Evolutionary conservation across 768 basidiomycete species (phyloP).

Genomic region (Mycena galericulata): DNA sequence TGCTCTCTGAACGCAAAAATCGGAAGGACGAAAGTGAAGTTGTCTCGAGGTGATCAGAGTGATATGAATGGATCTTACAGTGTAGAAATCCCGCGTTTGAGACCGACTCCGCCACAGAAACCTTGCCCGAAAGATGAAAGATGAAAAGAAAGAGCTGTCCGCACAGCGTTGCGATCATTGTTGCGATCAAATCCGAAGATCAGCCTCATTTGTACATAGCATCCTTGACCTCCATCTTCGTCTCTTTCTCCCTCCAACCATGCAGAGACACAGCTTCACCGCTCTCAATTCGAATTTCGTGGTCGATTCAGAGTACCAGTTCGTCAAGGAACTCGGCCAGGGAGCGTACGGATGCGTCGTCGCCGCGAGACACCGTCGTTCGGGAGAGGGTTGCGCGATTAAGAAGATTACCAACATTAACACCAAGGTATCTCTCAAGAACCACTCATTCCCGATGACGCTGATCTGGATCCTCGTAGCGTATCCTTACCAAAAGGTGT

Average conservation of each 20-base stretch:
- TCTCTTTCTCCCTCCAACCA: slow-evolving; percentile 43
- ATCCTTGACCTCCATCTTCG: slow-evolving; percentile 15
- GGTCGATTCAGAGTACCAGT: slow-evolving; percentile 91
- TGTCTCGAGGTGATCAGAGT: too few relatives aligned
- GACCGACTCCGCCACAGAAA: too few relatives aligned
- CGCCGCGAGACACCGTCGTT: slow-evolving; percentile 83
- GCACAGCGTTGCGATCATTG: too few relatives aligned
- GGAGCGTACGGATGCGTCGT: slow-evolving; percentile 96
- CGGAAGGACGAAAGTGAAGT: too few relatives aligned
- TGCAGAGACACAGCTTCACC: slow-evolving; percentile 84
- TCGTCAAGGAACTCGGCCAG: slow-evolving; percentile 97
- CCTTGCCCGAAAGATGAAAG: too few relatives aligned
- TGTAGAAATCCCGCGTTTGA: too few relatives aligned
- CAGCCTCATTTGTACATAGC: background rate
- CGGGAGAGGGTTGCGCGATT: slow-evolving; percentile 92
- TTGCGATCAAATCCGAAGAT: background rate
- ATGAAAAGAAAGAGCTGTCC: too few relatives aligned
- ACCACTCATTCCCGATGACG: background rate
- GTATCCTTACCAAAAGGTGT: slow-evolving; percentile 97
- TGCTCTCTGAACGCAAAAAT: too few relatives aligned
- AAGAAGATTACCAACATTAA: slow-evolving; percentile 97
- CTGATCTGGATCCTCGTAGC: slow-evolving; percentile 54
- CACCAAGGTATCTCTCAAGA: slow-evolving; percentile 74
- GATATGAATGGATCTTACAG: too few relatives aligned
- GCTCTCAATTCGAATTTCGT: slow-evolving; percentile 89